A percentile compares a stretch with the other conserved stretches of the same genome.
These are phyloP conservation scores for Chionographis japonica DNA, from an alignment of 106 monocot species.

Conservation along the genomic window DNA sequence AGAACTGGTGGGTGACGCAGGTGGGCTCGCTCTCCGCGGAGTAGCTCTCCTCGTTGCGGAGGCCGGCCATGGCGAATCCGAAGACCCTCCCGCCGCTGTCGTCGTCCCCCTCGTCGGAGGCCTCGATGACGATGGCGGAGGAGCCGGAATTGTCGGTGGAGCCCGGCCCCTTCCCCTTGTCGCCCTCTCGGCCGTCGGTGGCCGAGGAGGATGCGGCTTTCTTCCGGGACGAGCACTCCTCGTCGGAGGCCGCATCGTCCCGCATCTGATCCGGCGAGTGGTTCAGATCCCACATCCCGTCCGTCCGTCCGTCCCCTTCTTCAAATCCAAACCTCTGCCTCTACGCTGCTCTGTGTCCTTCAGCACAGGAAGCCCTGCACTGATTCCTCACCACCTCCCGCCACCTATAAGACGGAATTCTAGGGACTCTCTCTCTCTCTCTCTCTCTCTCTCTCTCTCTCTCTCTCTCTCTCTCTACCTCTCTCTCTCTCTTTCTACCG, in stretches of 20 bases:
- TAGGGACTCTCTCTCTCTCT: not conserved
- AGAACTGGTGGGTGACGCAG: conserved; percentile 37
- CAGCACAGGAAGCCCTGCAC: not conserved
- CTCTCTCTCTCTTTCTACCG: not conserved
- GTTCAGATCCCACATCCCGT: conserved; percentile 58
- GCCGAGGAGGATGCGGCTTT: not conserved
- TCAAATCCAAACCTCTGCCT: not conserved
- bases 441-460: not conserved
- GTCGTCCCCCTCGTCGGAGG: conserved; percentile 2
- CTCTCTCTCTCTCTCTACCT: not conserved
- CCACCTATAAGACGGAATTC: not conserved
- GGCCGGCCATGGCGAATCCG: conserved; percentile 5
- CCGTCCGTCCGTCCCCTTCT: not conserved
- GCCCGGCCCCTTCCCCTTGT: conserved; percentile 4
- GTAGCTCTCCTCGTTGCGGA: not conserved
- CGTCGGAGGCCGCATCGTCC: not conserved
- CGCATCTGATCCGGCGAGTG: conserved; percentile 26
- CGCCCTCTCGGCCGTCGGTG: not conserved
- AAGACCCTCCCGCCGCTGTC: conserved; percentile 4
- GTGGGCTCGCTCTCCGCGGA: conserved; percentile 1
- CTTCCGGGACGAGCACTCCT: not conserved
- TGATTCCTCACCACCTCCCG: not conserved
- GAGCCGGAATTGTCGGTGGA: conserved; percentile 22
- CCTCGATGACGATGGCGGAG: conserved; percentile 18
- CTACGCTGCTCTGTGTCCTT: too few species aligned